Conservation (phyloP, 305 asterid species). For the Fraxinus paxiana region DNA sequence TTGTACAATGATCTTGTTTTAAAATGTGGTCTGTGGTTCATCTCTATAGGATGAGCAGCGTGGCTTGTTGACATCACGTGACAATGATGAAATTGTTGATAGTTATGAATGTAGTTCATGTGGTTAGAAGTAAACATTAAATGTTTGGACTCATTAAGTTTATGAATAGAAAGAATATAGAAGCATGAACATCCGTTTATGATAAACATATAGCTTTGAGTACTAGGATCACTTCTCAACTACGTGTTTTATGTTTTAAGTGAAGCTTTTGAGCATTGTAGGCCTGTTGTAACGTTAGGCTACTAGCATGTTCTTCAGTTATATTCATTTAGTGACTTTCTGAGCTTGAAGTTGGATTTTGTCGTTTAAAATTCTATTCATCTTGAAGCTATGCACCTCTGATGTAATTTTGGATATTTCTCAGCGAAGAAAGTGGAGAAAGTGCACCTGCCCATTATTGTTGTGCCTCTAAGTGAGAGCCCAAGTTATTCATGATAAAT, state of each 20-base stretch:
- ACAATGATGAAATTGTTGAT: slow-evolving; percentile 2
- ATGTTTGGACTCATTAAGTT: slow-evolving; percentile 13
- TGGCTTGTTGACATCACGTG: neutral
- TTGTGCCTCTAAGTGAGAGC: neutral
- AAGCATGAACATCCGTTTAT: neutral
- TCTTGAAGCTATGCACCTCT: slow-evolving; percentile 6
- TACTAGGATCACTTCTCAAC: slow-evolving; percentile 3
- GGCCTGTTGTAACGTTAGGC: neutral
- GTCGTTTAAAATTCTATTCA: neutral
- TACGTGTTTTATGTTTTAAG: slow-evolving; percentile 12
- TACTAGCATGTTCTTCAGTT: neutral
- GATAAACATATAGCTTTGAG: slow-evolving; percentile 4
- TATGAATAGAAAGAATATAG: neutral
- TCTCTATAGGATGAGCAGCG: neutral
- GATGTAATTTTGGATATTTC: slow-evolving; percentile 9
- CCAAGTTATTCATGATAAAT: neutral
- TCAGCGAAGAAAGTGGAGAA: neutral
- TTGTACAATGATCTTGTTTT: slow-evolving; percentile 8
- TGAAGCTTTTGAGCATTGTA: slow-evolving; percentile 10
- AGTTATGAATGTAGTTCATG: slow-evolving; percentile 5
- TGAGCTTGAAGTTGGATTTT: slow-evolving; percentile 10
- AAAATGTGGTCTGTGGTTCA: neutral
- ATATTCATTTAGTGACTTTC: slow-evolving; percentile 6
- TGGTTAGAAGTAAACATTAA: slow-evolving; percentile 18
- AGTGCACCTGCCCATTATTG: neutral